Base-by-base conservation (phyloP, 2,329 filamentous ascomycete genomes). In the Fusarium sublunatum region DNA sequence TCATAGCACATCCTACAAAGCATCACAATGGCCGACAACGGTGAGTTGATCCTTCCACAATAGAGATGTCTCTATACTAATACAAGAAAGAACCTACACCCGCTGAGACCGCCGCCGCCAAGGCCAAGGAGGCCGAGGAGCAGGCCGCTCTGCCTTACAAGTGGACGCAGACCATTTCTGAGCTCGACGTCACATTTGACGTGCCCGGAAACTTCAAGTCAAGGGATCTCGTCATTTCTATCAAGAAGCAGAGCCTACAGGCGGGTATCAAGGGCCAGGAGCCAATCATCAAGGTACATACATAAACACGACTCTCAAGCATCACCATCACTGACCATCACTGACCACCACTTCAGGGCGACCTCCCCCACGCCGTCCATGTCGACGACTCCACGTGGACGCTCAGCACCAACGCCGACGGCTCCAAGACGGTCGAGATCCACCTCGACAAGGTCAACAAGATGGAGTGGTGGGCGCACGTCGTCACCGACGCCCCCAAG, bases 391-490 rank as follows among this genome's bases (percentile, higher is more conserved):
- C 90, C 50, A 96, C 94, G 58, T 99, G 95, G 95, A 97, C 94
- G 3, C 87, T 99, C 43, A 85, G 91, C 56, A 82, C 89, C 19
- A 86, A 88, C 44, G 77, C 87, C 2, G 81, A 96, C 79, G 90
- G 92, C 74, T 86, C 79, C 61, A 86, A 85, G 76, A 80, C 77
- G 25, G 77, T 97, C 68, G 87, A 89, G 74, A 86, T 98, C 69
- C 93, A 97, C 78, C 89, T 99, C 48, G 93, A 97, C 82, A 99
- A 99, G 80, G 79, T 87, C 68, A 97, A 97, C 83, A 95, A 97
- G 84, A 91, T 96, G 87, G 91, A 97, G 79, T 99, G 95, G 95
- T 99, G 95, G 95, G 81, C 92, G 29, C 93, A 98, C 79, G 92
- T 98, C 35, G 86, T 98, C 32, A 96, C 89, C 7, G 79, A 81